These are phyloP conservation scores for Hanseniaspora valbyensis DNA, from an alignment of 805 yeast genomes.

Conservation along the genomic window DNA sequence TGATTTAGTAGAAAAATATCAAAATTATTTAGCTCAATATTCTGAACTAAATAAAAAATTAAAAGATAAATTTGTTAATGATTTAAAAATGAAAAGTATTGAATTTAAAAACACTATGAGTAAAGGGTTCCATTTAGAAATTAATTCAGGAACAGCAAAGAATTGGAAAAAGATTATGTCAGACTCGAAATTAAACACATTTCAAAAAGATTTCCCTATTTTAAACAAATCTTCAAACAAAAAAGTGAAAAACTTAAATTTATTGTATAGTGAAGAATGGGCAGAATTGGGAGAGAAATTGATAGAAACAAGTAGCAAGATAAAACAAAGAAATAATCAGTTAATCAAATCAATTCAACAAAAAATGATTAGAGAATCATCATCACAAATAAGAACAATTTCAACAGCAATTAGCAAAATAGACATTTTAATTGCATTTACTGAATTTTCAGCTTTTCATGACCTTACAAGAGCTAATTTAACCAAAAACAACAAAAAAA, in stretches of 20 bases:
- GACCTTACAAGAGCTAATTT: background rate
- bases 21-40: constrained; percentile 24
- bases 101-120: constrained; percentile 34
- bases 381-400: background rate
- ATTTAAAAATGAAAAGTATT: constrained; percentile 27
- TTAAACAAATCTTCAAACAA: constrained; percentile 24
- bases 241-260: constrained; percentile 28
- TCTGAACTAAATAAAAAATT: constrained; percentile 24
- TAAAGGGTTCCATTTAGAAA: constrained; percentile 39
- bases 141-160: constrained; percentile 32
- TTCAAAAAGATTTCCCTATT: background rate
- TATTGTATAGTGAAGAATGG: constrained; percentile 43
- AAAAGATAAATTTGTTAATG: constrained; percentile 24
- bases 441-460: background rate
- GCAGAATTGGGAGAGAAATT: constrained; percentile 39
- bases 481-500: background rate
- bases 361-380: background rate
- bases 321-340: background rate
- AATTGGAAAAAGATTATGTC: constrained; percentile 20
- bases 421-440: background rate
- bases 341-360: background rate
- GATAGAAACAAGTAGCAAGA: background rate
- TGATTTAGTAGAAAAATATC: constrained; percentile 30
- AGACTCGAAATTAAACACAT: background rate
- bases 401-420: background rate